Percentiles rank a stretch among this genome's conserved stretches.
Evolutionary conservation across 345 rosid species (phyloP).

Genomic region (Firmiana major): DNA sequence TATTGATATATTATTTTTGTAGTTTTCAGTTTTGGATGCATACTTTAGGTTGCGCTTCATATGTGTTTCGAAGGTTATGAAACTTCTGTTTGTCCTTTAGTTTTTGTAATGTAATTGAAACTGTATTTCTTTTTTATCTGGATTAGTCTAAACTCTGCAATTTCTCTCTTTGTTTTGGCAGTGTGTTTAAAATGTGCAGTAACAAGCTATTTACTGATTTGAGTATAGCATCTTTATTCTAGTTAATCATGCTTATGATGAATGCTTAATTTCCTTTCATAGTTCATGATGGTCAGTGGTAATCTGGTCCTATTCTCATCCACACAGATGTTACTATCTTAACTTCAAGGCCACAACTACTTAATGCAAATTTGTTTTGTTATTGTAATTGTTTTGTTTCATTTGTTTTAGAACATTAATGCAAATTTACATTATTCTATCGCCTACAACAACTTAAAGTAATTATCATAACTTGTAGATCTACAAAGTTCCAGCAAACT

Average conservation of each 20-base stretch:
- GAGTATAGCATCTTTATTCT: not conserved
- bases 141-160: not conserved
- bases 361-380: no score
- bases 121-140: not conserved
- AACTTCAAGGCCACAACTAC: slow-evolving; percentile 94
- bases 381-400: not conserved
- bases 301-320: slow-evolving; percentile 69
- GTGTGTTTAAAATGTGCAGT: not conserved
- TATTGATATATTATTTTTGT: not conserved
- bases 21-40: not conserved
- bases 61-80: not conserved
- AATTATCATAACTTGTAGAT: no score
- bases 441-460: not conserved
- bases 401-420: not conserved
- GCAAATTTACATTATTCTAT: not conserved
- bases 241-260: not conserved
- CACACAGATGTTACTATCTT: slow-evolving; percentile 82
- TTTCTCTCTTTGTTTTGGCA: not conserved
- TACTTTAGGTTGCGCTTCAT: not conserved
- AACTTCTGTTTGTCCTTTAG: not conserved
- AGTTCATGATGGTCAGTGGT: slow-evolving; percentile 93
- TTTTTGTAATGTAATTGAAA: not conserved
- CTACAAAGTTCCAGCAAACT: no score
- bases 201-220: not conserved
- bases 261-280: slow-evolving; percentile 6